These are phyloP conservation scores for Psilocybe azurescens DNA, from an alignment of 768 basidiomycete genomes.

Conservation along the genomic window DNA sequence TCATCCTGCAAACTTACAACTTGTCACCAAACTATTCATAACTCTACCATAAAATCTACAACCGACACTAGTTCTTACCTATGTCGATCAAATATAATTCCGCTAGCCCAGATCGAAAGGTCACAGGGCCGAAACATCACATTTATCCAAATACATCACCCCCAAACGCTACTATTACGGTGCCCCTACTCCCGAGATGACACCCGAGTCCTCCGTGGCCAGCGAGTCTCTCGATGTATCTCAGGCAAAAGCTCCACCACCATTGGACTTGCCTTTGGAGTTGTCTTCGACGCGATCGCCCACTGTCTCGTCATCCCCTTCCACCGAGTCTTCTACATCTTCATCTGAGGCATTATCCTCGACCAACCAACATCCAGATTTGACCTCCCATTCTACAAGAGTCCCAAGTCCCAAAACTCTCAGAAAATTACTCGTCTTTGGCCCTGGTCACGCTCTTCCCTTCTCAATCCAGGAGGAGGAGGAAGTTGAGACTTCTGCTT, in stretches of 20 bases:
- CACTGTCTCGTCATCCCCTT: not conserved
- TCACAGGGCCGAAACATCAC: constrained; percentile 3
- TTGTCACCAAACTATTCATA: not conserved
- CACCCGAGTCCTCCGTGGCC: not conserved
- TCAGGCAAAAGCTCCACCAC: not conserved
- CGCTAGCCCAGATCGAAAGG: too few species aligned
- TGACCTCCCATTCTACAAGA: not conserved
- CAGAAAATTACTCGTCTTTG: not conserved
- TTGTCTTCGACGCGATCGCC: not conserved
- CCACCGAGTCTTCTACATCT: not conserved
- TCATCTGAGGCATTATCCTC: not conserved
- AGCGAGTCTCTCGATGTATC: not conserved
- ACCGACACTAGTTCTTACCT: not conserved
- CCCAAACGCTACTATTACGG: not conserved
- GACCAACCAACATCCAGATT: not conserved
- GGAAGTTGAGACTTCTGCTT: not conserved
- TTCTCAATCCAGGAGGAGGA: constrained; percentile 1
- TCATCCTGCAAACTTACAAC: not conserved
- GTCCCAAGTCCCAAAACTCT: not conserved
- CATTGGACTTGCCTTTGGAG: not conserved
- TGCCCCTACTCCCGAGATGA: not conserved
- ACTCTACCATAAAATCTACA: not conserved
- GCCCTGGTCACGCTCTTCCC: not conserved
- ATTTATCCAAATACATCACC: constrained; percentile 1
- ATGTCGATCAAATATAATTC: not conserved